phyloP scores from a whole-genome alignment of 2,329 filamentous ascomycete species.

The Zasmidium cellare region DNA sequence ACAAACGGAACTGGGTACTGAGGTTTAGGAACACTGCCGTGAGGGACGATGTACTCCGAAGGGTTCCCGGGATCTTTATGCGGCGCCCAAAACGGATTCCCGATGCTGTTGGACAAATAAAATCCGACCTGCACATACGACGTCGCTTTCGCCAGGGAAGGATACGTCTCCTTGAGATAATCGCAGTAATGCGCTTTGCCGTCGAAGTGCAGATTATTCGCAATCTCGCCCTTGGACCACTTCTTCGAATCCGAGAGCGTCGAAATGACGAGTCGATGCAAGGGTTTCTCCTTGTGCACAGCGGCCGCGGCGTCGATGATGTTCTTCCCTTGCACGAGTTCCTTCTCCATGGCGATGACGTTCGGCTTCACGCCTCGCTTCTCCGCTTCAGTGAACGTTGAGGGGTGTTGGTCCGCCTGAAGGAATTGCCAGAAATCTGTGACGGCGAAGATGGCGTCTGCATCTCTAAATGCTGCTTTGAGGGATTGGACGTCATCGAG shows the following conservation, averaged over 20 bases:
- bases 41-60: conserved; percentile 22
- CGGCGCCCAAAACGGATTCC: conserved; percentile 14
- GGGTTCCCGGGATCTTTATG: conserved; percentile 12
- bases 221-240: conserved; percentile 45
- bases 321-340: conserved; percentile 32
- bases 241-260: conserved; percentile 38
- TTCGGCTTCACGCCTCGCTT: conserved; percentile 22
- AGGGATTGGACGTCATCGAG: conserved; percentile 34
- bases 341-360: conserved; percentile 24
- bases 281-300: conserved; percentile 5
- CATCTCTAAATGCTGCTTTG: conserved; percentile 34
- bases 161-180: conserved; percentile 24
- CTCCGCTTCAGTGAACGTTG: conserved; percentile 17
- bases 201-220: conserved; percentile 38
- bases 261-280: conserved; percentile 42
- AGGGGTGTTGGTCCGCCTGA: conserved; percentile 13
- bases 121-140: conserved; percentile 37
- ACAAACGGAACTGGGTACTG: conserved; percentile 14
- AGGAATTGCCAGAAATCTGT: conserved; percentile 37
- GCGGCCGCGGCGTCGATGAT: conserved; percentile 28
- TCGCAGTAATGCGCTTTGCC: conserved; percentile 30
- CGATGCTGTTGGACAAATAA: conserved; percentile 36
- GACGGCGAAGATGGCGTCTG: conserved; percentile 39
- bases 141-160: conserved; percentile 25
- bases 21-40: neutral